A percentile compares a stretch with the other conserved stretches of the same genome.
These are phyloP conservation scores for Phytopythium ostracodes DNA, from an alignment of 352 stramenopile genomes.

Conservation along the genomic window DNA sequence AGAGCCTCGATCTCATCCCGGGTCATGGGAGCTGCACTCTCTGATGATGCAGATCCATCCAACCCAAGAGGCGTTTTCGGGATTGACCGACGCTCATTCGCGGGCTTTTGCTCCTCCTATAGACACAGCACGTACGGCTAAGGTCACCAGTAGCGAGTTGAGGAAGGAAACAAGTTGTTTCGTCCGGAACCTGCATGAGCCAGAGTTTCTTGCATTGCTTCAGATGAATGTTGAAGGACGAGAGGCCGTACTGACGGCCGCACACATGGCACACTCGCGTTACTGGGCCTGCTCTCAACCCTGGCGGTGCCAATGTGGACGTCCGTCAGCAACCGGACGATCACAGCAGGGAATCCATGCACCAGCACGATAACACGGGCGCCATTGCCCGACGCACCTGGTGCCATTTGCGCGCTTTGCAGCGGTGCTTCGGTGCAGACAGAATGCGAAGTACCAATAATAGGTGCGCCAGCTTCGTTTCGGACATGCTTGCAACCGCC, in stretches of 20 bases:
- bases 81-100: conserved; percentile 49
- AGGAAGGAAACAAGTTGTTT: background rate
- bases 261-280: conserved; percentile 81
- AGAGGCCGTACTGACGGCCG: conserved; percentile 71
- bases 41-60: conserved; percentile 9
- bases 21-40: conserved; percentile 16
- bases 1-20: conserved; percentile 64
- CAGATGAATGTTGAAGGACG: conserved; percentile 80
- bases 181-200: conserved; percentile 44
- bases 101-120: conserved; percentile 68
- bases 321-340: background rate
- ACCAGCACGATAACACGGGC: background rate
- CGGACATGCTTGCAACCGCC: background rate
- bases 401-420: conserved; percentile 8
- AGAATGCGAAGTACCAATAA: conserved; percentile 2
- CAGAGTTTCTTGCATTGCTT: conserved; percentile 86
- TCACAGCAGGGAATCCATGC: background rate
- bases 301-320: conserved; percentile 9
- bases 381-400: conserved; percentile 6
- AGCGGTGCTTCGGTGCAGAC: background rate
- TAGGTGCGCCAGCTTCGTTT: background rate
- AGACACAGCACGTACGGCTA: background rate
- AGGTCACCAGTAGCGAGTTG: background rate
- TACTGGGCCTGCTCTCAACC: conserved; percentile 41
- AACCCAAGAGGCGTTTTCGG: conserved; percentile 61